Conservation (phyloP, 1,284 basidiomycete species). For the Fereydounia khargensis region DNA sequence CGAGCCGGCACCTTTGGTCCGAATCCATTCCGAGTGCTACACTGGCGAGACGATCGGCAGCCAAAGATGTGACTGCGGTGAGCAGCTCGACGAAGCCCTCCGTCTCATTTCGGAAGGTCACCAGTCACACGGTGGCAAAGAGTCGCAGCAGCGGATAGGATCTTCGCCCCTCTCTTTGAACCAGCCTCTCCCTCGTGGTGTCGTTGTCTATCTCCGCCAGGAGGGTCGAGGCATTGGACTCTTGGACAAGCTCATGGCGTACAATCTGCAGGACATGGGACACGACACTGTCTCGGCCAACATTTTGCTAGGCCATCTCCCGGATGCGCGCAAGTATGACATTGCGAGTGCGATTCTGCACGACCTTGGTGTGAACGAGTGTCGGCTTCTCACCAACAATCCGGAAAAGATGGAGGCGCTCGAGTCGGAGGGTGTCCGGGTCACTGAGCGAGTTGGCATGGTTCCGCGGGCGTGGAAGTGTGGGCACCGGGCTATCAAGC, state of each 20-base stretch:
- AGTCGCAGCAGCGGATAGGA: not conserved
- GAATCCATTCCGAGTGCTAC: slow-evolving; percentile 98
- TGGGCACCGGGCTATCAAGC: not conserved
- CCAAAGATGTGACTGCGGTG: slow-evolving; percentile 98
- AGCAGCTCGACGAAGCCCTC: slow-evolving; percentile 95
- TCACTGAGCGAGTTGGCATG: slow-evolving; percentile 88
- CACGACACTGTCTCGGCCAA: slow-evolving; percentile 98
- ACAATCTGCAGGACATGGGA: slow-evolving; percentile 96
- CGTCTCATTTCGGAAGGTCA: slow-evolving; percentile 68
- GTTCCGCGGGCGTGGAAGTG: slow-evolving; percentile 82
- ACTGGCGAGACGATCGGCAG: slow-evolving; percentile 97
- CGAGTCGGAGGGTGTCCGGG: slow-evolving; percentile 74
- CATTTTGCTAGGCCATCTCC: slow-evolving; percentile 86
- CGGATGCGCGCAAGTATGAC: slow-evolving; percentile 91
- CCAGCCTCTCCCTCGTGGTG: slow-evolving; percentile 63
- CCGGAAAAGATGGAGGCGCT: slow-evolving; percentile 92
- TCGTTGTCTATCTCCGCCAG: slow-evolving; percentile 92
- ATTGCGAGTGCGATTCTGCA: slow-evolving; percentile 84
- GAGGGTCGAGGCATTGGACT: slow-evolving; percentile 98
- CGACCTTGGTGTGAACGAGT: slow-evolving; percentile 75
- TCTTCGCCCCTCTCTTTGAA: not conserved
- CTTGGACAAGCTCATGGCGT: slow-evolving; percentile 91
- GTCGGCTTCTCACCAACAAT: slow-evolving; percentile 88
- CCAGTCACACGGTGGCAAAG: slow-evolving; percentile 56
- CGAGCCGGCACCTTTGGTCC: slow-evolving; percentile 71